phyloP scores from a whole-genome alignment of 1,284 basidiomycete species.

The Ganoderma multipileum region DNA sequence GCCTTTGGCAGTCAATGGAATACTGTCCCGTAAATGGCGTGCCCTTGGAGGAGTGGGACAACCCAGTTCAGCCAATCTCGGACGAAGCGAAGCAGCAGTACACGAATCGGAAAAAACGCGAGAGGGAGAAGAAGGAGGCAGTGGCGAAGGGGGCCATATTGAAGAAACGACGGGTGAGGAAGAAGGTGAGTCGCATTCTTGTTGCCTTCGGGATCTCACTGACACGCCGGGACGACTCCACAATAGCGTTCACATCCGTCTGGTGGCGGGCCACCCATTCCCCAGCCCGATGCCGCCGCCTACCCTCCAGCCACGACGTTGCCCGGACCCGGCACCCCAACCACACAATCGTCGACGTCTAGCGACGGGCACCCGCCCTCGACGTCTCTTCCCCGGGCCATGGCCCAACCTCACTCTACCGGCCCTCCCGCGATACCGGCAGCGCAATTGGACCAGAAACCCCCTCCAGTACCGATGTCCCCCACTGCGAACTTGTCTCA shows the following conservation, averaged over 20 bases:
- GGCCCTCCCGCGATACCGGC: no score
- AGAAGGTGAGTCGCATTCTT: background rate
- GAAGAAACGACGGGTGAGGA: background rate
- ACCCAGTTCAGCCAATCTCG: background rate
- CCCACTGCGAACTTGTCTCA: no score
- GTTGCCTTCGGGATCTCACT: background rate
- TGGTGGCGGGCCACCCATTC: background rate
- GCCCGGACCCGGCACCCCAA: background rate
- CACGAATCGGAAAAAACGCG: background rate
- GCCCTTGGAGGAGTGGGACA: no score
- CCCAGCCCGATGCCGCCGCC: background rate
- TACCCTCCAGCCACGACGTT: background rate
- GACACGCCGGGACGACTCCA: background rate
- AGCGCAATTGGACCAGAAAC: no score
- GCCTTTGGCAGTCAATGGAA: background rate
- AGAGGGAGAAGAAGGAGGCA: background rate
- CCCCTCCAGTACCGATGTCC: no score
- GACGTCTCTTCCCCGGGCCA: background rate
- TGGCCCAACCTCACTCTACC: background rate
- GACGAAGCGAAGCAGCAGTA: background rate
- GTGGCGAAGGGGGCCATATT: background rate
- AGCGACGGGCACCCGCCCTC: background rate
- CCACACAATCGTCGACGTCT: background rate
- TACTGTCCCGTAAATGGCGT: background rate
- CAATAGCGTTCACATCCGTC: background rate